Conservation (phyloP, 805 yeast species). For the Ogataea pilisensis region DNA sequence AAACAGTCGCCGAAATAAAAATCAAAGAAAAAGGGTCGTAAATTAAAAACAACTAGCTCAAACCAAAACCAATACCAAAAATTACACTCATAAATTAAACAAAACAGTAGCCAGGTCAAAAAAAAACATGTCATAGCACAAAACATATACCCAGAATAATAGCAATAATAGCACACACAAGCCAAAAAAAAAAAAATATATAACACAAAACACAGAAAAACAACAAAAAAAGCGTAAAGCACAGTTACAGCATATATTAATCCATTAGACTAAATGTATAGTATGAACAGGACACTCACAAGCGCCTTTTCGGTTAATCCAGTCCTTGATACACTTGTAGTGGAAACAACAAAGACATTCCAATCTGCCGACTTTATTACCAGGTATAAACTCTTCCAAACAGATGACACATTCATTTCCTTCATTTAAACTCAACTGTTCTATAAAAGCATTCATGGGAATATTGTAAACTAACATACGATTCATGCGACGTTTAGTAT, state of each 20-base stretch:
- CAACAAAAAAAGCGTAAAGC: too few relatives aligned
- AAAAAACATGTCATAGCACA: too few relatives aligned
- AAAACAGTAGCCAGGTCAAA: too few relatives aligned
- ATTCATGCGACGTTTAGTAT: constrained; percentile 54
- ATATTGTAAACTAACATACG: constrained; percentile 80
- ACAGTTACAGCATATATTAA: too few relatives aligned
- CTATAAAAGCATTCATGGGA: constrained; percentile 35
- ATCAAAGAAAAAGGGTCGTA: too few relatives aligned
- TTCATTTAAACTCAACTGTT: constrained; percentile 23
- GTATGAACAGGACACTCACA: constrained; percentile 87
- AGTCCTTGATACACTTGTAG: constrained; percentile 80
- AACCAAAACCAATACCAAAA: too few relatives aligned
- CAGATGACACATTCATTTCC: constrained; percentile 90
- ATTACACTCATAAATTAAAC: too few relatives aligned
- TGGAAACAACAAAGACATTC: constrained; percentile 96
- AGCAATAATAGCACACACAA: too few relatives aligned
- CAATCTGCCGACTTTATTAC: constrained; percentile 84
- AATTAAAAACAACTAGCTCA: too few relatives aligned
- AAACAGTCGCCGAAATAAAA: too few relatives aligned
- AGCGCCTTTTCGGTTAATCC: constrained; percentile 84
- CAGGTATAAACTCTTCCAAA: constrained; percentile 80
- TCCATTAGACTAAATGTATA: constrained; percentile 32
- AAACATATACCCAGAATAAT: too few relatives aligned
- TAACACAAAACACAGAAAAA: neutral
- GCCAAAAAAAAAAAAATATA: too few relatives aligned